A percentile compares a stretch with the other conserved stretches of the same genome.
Evolutionary conservation across 306 rosid genomes (phyloP).

Genomic region (Citrullus amarus): DNA sequence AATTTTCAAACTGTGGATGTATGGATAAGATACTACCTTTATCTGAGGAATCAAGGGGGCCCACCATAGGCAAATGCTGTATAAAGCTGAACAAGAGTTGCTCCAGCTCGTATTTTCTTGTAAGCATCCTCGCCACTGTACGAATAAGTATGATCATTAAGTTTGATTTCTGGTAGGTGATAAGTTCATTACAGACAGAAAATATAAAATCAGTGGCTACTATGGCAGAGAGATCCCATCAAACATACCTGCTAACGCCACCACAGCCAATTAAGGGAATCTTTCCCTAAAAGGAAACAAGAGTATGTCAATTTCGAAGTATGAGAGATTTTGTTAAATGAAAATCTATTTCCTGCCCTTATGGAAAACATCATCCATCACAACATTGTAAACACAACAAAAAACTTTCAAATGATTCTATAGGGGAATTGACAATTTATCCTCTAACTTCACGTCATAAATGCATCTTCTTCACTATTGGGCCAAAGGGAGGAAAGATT

Average conservation of each 20-base stretch:
- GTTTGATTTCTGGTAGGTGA: constrained; percentile 8
- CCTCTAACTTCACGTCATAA: too few relatives aligned
- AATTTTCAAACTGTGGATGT: not conserved
- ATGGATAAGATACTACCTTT: constrained; percentile 40
- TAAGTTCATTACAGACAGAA: not conserved
- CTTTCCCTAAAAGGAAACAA: constrained; percentile 49
- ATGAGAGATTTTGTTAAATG: not conserved
- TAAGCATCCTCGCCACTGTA: constrained; percentile 94
- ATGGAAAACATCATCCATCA: not conserved
- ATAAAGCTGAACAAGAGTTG: constrained; percentile 86
- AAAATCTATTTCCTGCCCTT: not conserved
- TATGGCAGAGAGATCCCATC: not conserved
- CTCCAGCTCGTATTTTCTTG: constrained; percentile 80
- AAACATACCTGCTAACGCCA: constrained; percentile 68
- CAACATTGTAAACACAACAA: not conserved
- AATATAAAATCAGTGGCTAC: not conserved
- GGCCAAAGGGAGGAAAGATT: too few relatives aligned
- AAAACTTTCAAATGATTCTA: too few relatives aligned
- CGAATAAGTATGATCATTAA: not conserved
- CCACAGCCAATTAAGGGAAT: constrained; percentile 88
- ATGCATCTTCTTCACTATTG: too few relatives aligned
- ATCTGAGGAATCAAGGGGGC: constrained; percentile 88
- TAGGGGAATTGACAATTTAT: too few relatives aligned
- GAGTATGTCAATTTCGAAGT: constrained; percentile 1
- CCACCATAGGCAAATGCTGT: constrained; percentile 91